Evolutionary conservation across 2,329 filamentous ascomycete genomes (phyloP), one percentile per base, ranked within the genome.

Genomic region (Fusarium sp.): DNA sequence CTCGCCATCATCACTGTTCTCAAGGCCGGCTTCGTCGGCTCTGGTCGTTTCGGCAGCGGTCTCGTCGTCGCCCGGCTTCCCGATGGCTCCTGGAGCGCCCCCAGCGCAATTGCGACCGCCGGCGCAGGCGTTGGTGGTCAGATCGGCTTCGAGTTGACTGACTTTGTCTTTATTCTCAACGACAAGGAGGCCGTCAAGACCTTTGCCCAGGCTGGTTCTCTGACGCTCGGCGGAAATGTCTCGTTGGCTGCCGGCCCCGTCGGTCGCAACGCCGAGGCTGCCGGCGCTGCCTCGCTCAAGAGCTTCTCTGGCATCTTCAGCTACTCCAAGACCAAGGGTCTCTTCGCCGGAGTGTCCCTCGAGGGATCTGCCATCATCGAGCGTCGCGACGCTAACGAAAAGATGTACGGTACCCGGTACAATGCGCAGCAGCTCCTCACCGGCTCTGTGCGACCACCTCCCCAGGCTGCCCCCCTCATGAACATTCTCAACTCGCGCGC

Each of bases 91-190:
- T 97, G 93, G 93, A 94, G 91, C 70, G 93, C 93, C 4, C 93
- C 93, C 12, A 92, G 90, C 61, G 94, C 93, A 54, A 94, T 96
- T 76, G 91, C 91, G 55, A 94, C 92, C 2, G 90, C 92, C 30
- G 94, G 94, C 72, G 94, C 91, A 58, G 94, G 93, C 27, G 93
- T 97, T 71, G 93, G 93, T 72, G 93, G 93, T 41, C 93, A 96
- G 82, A 94, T 97, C 76, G 93, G 93, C 37, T 93, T 95, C 80
- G 94, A 97, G 81, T 82, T 97, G 66, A 96, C 94, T 63, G 94
- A 96, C 80, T 99, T 99, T 78, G 96, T 99, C 79, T 98, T 99
- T 83, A 98, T 99, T 72, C 90, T 99, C 71, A 99, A 99, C 83
- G 95, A 99, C 78, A 86, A 90, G 43, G 89, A 86, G 62, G 95